Base-by-base conservation (phyloP, 208 protist species). In the Trypanosoma rangeli region DNA sequence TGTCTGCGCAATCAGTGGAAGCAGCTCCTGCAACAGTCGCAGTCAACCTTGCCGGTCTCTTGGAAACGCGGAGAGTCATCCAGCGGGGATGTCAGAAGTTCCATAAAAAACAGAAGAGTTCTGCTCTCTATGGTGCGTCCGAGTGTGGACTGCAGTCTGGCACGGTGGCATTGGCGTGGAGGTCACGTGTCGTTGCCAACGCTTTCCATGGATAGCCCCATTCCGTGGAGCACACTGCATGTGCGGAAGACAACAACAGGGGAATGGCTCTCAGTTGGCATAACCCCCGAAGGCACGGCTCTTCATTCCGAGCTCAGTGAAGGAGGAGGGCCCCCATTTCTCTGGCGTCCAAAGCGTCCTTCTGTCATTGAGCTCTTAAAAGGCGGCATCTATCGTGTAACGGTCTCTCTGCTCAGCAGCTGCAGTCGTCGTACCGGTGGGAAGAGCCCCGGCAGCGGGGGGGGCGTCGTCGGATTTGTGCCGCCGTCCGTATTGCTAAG, bases 1-100 rank as follows among this genome's bases (percentile, higher is more conserved):
- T 73, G 73, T 9, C 74, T 91, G 64, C 76, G 85, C 3, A 64
- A 33, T 42, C 81, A 86, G 70, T 90, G 85, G 85, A 24, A 53
- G 22, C 72, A 78, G 28, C 73, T 84, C 37, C 48, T 83, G n/a
- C 39, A 61, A 46, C 57, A 29, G 18, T 50, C 62, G 22, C 29
- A 48, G 16, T 44, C 9, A 49, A 33, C 58, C 22, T 16, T 31
- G 18, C 39, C 20, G 12, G 46, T 50, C 20, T 50, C 46, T 4
- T 4, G 46, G 46, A 5, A 50, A 16, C 46, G 4, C 12, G 16
- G 3, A 4, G 4, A 15, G 20, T 4, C 8, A 15, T 16, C 16
- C 20, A 4, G 20, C 46, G 20, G 4, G 46, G 46, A 50, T 50
- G 46, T 15, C 20, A 22, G 10, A n/a, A 22, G 10, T 18, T 28